phyloP scores from a whole-genome alignment of 1,284 basidiomycete genomes.

The Ganoderma lucidum region DNA sequence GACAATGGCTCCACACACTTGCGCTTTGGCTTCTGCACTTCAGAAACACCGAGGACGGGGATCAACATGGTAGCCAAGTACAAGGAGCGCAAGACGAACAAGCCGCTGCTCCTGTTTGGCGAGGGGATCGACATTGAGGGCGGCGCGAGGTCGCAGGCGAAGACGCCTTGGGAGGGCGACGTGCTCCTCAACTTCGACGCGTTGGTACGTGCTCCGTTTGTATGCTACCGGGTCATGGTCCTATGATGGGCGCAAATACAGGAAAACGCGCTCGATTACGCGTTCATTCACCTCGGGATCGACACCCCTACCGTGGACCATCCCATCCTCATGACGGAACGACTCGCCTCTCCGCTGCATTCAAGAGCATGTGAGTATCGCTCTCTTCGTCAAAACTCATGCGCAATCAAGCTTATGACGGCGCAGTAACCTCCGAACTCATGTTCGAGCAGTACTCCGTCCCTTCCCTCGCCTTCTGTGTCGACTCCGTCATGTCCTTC shows the following conservation, averaged over 20 bases:
- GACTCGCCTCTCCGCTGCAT: constrained; percentile 89
- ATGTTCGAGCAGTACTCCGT: constrained; percentile 95
- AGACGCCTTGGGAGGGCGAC: constrained; percentile 91
- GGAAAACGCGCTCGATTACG: constrained; percentile 96
- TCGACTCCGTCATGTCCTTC: constrained; percentile 95
- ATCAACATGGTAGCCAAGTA: constrained; percentile 85
- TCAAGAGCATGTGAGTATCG: constrained; percentile 79
- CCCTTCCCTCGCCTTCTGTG: constrained; percentile 87
- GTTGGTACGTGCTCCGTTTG: constrained; percentile 66
- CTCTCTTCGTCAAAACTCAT: not conserved
- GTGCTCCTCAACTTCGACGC: constrained; percentile 90
- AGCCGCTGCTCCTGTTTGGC: constrained; percentile 84
- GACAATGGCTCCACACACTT: constrained; percentile 93
- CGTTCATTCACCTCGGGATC: constrained; percentile 89
- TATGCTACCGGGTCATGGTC: not conserved
- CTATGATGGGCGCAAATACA: constrained; percentile 42
- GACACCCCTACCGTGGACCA: constrained; percentile 84
- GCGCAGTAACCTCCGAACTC: constrained; percentile 90
- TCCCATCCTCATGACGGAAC: constrained; percentile 95
- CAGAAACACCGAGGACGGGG: constrained; percentile 59
- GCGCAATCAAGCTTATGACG: not conserved
- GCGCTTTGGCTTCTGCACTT: constrained; percentile 87
- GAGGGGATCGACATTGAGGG: constrained; percentile 86
- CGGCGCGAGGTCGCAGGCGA: constrained; percentile 78
- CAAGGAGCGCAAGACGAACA: constrained; percentile 87